These are phyloP conservation scores for Beauveria scarabaeidicola DNA, from an alignment of 2,329 filamentous ascomycete species.

Conservation along the genomic window DNA sequence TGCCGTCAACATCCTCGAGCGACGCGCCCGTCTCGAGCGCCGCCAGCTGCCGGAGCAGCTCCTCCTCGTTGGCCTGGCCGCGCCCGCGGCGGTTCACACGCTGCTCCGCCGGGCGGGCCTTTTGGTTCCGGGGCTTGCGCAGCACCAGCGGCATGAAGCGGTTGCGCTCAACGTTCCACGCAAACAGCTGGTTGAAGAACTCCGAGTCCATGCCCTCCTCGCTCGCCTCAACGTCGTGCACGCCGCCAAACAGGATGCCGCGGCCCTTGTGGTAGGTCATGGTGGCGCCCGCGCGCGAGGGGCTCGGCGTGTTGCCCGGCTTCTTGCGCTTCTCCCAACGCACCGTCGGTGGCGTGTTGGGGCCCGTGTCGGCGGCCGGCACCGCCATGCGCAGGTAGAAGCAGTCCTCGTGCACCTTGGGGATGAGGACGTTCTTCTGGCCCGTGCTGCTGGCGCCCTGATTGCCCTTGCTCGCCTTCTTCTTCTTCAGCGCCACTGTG, in stretches of 20 bases:
- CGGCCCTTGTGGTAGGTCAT: conserved; percentile 93
- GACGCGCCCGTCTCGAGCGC: conserved; percentile 70
- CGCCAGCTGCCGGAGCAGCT: conserved; percentile 77
- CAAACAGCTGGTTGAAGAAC: conserved; percentile 87
- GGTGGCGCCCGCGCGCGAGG: conserved; percentile 76
- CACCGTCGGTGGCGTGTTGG: conserved; percentile 60
- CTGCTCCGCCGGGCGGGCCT: conserved; percentile 39
- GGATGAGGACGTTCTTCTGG: conserved; percentile 68
- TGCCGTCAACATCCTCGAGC: conserved; percentile 43
- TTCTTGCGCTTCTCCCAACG: conserved; percentile 92
- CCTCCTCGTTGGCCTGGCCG: conserved; percentile 84
- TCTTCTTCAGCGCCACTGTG: conserved; percentile 53
- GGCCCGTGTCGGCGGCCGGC: conserved; percentile 56
- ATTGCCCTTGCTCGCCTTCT: conserved; percentile 48
- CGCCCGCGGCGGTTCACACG: conserved; percentile 57
- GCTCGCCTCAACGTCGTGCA: conserved; percentile 83
- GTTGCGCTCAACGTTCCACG: conserved; percentile 94
- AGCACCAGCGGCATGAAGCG: conserved; percentile 81
- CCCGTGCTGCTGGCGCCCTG: conserved; percentile 28
- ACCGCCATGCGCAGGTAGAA: conserved; percentile 81
- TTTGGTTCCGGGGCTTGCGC: conserved; percentile 62
- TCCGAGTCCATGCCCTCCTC: conserved; percentile 96
- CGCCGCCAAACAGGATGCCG: conserved; percentile 87
- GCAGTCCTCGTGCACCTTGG: conserved; percentile 88
- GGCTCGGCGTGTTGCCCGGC: conserved; percentile 80